Percentiles rank a stretch among this genome's conserved stretches.
Evolutionary conservation across 192 early-diverging fungal genomes (phyloP).

Genomic region (Geranomyces variabilis): DNA sequence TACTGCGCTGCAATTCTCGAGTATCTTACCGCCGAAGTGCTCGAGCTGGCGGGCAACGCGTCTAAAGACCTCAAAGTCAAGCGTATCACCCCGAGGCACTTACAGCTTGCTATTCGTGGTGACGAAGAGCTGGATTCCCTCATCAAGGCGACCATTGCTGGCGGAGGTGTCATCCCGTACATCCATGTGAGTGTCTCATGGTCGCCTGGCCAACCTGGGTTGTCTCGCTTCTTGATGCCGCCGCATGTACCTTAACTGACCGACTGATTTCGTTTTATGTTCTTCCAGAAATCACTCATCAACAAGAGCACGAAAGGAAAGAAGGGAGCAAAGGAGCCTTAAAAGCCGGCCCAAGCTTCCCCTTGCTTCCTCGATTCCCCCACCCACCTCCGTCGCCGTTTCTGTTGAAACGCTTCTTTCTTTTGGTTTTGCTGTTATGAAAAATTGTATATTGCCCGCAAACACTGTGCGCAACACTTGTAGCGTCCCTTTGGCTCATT

Average conservation of each 20-base stretch:
- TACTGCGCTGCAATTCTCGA: conserved; percentile 91
- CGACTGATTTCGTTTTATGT: background rate
- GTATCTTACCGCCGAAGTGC: conserved; percentile 90
- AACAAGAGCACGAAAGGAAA: conserved; percentile 27
- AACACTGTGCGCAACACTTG: too few species aligned
- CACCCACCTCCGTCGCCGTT: conserved; percentile 7
- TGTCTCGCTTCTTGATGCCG: background rate
- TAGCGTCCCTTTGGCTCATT: too few species aligned
- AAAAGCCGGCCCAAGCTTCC: background rate
- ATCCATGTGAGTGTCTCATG: conserved; percentile 39
- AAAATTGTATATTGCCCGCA: too few species aligned
- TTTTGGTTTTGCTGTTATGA: too few species aligned
- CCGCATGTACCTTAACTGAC: background rate
- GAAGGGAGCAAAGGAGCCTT: conserved; percentile 30
- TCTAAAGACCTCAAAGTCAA: conserved; percentile 89
- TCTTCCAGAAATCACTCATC: conserved; percentile 39
- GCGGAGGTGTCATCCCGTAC: conserved; percentile 61
- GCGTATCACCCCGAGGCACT: conserved; percentile 85
- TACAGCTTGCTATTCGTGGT: conserved; percentile 89
- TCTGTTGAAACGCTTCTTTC: conserved; percentile 12
- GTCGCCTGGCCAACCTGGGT: too few species aligned
- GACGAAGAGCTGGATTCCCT: conserved; percentile 90
- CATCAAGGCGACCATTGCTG: conserved; percentile 88
- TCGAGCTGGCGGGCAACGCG: conserved; percentile 92
- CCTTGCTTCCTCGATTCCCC: background rate